Evolutionary conservation across 441 rosid genomes (phyloP), one percentile per base, ranked within the genome.

Genomic region (Hura crepitans): DNA sequence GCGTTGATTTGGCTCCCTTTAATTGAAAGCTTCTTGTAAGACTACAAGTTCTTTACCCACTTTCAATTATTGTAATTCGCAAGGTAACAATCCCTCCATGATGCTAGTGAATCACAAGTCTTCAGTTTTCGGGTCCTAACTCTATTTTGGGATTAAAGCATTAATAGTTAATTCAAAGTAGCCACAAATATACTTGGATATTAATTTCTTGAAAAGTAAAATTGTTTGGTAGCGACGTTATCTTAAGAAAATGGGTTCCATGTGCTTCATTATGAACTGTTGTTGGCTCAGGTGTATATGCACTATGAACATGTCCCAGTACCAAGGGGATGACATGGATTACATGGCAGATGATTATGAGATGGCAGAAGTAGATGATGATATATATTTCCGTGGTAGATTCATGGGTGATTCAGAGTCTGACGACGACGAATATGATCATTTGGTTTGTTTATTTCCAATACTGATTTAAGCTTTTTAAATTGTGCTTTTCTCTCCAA

Each of bases 291-390:
- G 74, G 72, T 66, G 17, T 57, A 67, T 62, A 59, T 69, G 18
- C 69, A 47, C 23, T 30, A 37, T 59, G 57, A 73, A 42, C 54
- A 84, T 84, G 87, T 68, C 83, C 69, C 80, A 79, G 13, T 66
- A 79, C 60, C 80, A 72, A 42, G 81, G 71, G 68, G 79, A 84
- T 65, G 83, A 68, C 14, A 65, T 74, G 75, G 84, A 81, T 64
- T 76, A 84, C n/a, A 76, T 73, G 10, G 82, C 75, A 15, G 85
- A 84, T 65, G 87, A 81, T 66, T 78, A 75, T 18, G 87, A 84
- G 18, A 80, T 79, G 87, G 87, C 79, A 13, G 87, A 84, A 70
- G 83, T 84, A 30, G 87, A 84, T 14, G 87, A 81, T 60, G 85
- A 77, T 37, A 51, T 75, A 74, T 76, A 78, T 39, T 82, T 82